phyloP scores from a whole-genome alignment of 1,139 yeast genomes.

The Suhomyces choctaworum region DNA sequence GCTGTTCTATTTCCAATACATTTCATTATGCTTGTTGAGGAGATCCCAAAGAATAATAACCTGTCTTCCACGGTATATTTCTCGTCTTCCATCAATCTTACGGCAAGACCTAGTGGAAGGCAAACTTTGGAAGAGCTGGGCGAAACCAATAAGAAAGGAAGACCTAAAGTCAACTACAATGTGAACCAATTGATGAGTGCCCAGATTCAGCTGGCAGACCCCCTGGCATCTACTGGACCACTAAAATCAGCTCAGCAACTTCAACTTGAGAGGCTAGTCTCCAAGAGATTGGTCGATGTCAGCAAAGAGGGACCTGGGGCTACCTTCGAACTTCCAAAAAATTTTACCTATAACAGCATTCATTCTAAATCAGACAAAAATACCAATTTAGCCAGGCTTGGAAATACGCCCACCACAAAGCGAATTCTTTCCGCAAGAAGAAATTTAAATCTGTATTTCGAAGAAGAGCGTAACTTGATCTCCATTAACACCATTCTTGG shows the following conservation, averaged over 20 bases:
- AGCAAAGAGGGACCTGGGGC: slow-evolving; percentile 33
- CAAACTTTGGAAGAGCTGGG: slow-evolving; percentile 24
- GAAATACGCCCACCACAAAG: slow-evolving; percentile 49
- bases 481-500: slow-evolving; percentile 44
- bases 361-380: slow-evolving; percentile 26
- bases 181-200: slow-evolving; percentile 47
- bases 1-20: too few species aligned
- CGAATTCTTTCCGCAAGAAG: slow-evolving; percentile 46
- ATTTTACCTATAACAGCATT: slow-evolving; percentile 38
- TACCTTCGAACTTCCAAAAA: slow-evolving; percentile 45
- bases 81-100: slow-evolving; percentile 44
- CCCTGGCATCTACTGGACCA: slow-evolving; percentile 32
- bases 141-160: slow-evolving; percentile 24
- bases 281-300: slow-evolving; percentile 40
- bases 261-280: slow-evolving; percentile 42
- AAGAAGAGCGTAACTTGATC: slow-evolving; percentile 48
- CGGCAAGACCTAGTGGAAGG: slow-evolving; percentile 37
- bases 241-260: slow-evolving; percentile 46
- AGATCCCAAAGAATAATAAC: slow-evolving; percentile 40
- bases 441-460: slow-evolving; percentile 48
- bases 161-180: slow-evolving; percentile 49
- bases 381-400: slow-evolving; percentile 34
- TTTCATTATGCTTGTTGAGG: slow-evolving; percentile 46
- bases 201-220: slow-evolving; percentile 40
- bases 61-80: slow-evolving; percentile 43